phyloP scores from a whole-genome alignment of 345 rosid species.

The Passiflora organensis region DNA sequence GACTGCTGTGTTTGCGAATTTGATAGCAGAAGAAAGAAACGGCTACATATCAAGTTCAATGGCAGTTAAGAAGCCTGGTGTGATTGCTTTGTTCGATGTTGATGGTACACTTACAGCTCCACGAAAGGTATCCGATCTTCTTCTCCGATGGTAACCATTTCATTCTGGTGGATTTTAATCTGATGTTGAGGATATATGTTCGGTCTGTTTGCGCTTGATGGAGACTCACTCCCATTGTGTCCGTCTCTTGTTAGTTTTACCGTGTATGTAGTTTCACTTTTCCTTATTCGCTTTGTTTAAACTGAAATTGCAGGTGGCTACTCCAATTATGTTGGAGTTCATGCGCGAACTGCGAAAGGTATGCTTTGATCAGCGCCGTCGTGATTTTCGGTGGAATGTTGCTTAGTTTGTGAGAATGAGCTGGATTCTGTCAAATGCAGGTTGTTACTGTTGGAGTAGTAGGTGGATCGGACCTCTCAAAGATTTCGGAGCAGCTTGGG shows the following conservation, averaged over 20 bases:
- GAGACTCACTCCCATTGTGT: not conserved
- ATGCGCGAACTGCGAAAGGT: slow-evolving; percentile 75
- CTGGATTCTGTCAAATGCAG: slow-evolving; percentile 26
- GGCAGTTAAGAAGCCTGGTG: slow-evolving; percentile 54
- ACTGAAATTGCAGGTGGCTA: slow-evolving; percentile 34
- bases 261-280: no score
- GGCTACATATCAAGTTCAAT: slow-evolving; percentile 12
- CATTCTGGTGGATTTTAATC: not conserved
- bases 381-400: not conserved
- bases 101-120: slow-evolving; percentile 99
- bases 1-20: not conserved
- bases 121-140: slow-evolving; percentile 46
- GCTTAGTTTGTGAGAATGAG: no score
- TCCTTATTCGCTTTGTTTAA: not conserved
- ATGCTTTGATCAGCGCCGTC: slow-evolving; percentile 2
- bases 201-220: not conserved
- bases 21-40: slow-evolving; percentile 2
- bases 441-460: slow-evolving; percentile 85
- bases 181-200: not conserved
- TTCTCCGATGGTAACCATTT: not conserved
- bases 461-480: slow-evolving; percentile 89
- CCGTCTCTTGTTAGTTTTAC: no score
- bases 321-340: slow-evolving; percentile 56
- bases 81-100: slow-evolving; percentile 90
- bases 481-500: slow-evolving; percentile 96